Conservation (phyloP, 202 grass and related monocot genomes). For the Digitaria exilis region DNA sequence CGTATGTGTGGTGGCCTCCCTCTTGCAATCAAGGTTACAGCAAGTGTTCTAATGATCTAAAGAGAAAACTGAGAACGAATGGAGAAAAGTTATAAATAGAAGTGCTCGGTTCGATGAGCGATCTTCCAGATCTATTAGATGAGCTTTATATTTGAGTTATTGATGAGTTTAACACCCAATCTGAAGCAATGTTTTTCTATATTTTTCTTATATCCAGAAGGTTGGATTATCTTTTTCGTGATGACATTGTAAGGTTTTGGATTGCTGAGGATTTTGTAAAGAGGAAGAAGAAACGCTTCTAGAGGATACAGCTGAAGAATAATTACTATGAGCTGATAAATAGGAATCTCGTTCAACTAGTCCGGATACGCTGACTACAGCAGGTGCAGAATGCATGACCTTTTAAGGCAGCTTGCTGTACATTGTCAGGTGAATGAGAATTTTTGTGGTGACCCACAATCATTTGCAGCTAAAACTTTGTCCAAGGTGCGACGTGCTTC, state of each 20-base stretch:
- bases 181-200: slow-evolving; percentile 33
- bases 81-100: slow-evolving; percentile 27
- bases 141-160: slow-evolving; percentile 43
- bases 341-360: slow-evolving; percentile 32
- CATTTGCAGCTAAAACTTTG: background rate
- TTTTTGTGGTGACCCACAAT: background rate
- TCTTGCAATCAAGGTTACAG: slow-evolving; percentile 34
- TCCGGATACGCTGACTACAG: background rate
- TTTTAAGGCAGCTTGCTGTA: slow-evolving; percentile 14
- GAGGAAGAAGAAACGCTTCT: background rate
- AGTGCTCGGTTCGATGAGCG: slow-evolving; percentile 17
- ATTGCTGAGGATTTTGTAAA: slow-evolving; percentile 39
- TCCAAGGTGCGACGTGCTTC: background rate
- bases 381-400: slow-evolving; percentile 40
- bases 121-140: slow-evolving; percentile 22
- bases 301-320: slow-evolving; percentile 36
- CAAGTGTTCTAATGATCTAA: slow-evolving; percentile 24
- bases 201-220: slow-evolving; percentile 35
- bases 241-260: slow-evolving; percentile 12
- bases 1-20: slow-evolving; percentile 40
- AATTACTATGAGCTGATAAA: slow-evolving; percentile 25
- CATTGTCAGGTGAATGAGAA: slow-evolving; percentile 15
- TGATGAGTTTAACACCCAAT: background rate
- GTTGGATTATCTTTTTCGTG: background rate
- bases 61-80: slow-evolving; percentile 16